Conservation (phyloP, 495 filamentous ascomycete genomes). For the Aspergillus funiculosus region DNA sequence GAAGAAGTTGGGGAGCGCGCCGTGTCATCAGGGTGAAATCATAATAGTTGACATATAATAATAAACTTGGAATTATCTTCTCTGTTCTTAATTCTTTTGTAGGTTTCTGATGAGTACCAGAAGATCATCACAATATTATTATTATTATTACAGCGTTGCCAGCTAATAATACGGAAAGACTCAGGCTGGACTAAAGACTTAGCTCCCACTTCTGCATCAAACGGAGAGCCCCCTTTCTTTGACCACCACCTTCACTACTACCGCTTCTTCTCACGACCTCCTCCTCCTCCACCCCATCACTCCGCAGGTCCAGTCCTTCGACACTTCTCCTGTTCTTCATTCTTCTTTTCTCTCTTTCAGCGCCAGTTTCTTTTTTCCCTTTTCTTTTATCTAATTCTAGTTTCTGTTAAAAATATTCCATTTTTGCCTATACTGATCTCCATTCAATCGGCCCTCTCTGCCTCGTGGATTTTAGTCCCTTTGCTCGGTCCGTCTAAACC, state of each 20-base stretch:
- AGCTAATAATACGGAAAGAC: background rate
- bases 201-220: slow-evolving; percentile 11
- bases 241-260: slow-evolving; percentile 15
- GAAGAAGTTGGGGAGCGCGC: too few relatives aligned
- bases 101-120: too few relatives aligned
- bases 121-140: too few relatives aligned
- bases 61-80: too few relatives aligned
- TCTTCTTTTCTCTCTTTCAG: slow-evolving; percentile 25
- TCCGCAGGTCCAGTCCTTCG: slow-evolving; percentile 26
- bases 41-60: too few relatives aligned
- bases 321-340: slow-evolving; percentile 20
- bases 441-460: slow-evolving; percentile 13
- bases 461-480: slow-evolving; percentile 17
- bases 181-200: slow-evolving; percentile 8
- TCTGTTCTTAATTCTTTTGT: too few relatives aligned
- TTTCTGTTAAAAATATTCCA: slow-evolving; percentile 12
- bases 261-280: slow-evolving; percentile 14
- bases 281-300: slow-evolving; percentile 16
- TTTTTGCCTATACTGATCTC: slow-evolving; percentile 8
- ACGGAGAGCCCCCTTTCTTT: slow-evolving; percentile 27
- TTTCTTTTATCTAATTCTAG: slow-evolving; percentile 6
- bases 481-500: slow-evolving; percentile 16
- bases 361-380: slow-evolving; percentile 19
- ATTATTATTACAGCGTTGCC: too few relatives aligned
- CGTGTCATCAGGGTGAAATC: too few relatives aligned